phyloP scores from a whole-genome alignment of 345 rosid species.

The Zanthoxylum bungeanum region DNA sequence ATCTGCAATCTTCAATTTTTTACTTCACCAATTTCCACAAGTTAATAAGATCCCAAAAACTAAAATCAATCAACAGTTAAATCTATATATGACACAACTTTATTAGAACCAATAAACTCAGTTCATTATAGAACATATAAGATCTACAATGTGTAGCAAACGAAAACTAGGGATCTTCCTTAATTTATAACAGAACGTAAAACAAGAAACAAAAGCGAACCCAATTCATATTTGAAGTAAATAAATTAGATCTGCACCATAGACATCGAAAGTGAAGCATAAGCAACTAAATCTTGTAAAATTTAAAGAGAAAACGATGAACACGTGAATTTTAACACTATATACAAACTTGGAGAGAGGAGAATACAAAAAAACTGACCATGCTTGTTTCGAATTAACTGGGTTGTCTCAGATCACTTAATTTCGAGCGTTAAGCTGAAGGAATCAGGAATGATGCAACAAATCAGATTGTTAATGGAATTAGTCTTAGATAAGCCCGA shows the following conservation, averaged over 20 bases:
- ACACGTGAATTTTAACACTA: neutral
- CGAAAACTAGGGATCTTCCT: neutral
- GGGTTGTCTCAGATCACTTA: neutral
- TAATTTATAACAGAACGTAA: neutral
- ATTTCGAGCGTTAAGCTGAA: neutral
- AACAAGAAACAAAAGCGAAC: neutral
- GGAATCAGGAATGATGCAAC: neutral
- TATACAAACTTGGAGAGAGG: neutral
- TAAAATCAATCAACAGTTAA: neutral
- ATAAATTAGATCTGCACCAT: slow-evolving; percentile 10
- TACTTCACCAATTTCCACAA: neutral
- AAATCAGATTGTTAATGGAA: no score
- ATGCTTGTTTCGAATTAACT: neutral
- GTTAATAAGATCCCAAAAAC: neutral
- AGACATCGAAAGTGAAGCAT: neutral
- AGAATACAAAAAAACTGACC: slow-evolving; percentile 7
- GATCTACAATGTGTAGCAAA: neutral
- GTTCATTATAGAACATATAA: neutral
- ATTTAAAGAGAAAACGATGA: neutral
- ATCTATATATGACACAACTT: neutral
- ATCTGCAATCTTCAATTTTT: neutral
- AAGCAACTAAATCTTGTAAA: neutral
- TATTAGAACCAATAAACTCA: neutral
- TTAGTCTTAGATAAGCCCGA: no score
- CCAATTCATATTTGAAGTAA: neutral